phyloP scores from a whole-genome alignment of 2,329 filamentous ascomycete species.

The Stagonosporopsis cucurbitacearum region DNA sequence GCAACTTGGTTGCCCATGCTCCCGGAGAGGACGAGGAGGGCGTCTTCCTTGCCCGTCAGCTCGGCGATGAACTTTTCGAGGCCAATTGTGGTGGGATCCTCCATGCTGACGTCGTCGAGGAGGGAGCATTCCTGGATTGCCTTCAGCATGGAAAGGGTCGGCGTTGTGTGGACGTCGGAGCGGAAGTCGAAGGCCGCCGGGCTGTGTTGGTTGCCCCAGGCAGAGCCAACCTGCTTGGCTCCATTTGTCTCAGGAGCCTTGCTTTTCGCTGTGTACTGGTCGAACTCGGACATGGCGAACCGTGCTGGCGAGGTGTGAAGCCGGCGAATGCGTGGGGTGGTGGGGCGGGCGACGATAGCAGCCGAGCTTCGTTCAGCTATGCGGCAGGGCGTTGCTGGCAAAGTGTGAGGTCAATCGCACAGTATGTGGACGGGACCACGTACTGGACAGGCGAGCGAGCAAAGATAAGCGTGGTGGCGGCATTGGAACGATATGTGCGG shows the following conservation, averaged over 20 bases:
- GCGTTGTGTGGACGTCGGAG: slow-evolving; percentile 52
- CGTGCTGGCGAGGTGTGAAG: slow-evolving; percentile 26
- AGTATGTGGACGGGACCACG: slow-evolving; percentile 33
- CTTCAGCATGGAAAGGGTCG: slow-evolving; percentile 72
- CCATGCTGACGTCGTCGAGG: slow-evolving; percentile 81
- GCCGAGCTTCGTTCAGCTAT: slow-evolving; percentile 12
- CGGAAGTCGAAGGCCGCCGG: slow-evolving; percentile 64
- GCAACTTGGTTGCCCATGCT: slow-evolving; percentile 95
- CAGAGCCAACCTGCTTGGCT: slow-evolving; percentile 28
- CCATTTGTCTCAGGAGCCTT: slow-evolving; percentile 25
- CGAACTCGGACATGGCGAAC: slow-evolving; percentile 41
- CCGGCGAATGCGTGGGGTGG: slow-evolving; percentile 14
- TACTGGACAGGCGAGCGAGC: slow-evolving; percentile 36
- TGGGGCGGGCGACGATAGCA: slow-evolving; percentile 15
- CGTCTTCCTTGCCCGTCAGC: slow-evolving; percentile 76
- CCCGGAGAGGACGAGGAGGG: slow-evolving; percentile 82
- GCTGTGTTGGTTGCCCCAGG: slow-evolving; percentile 53
- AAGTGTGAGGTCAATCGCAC: slow-evolving; percentile 37
- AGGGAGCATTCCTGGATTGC: slow-evolving; percentile 78
- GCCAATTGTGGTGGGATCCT: slow-evolving; percentile 78
- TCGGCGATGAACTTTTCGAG: slow-evolving; percentile 77
- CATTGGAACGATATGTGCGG: slow-evolving; percentile 26
- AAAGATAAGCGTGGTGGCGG: slow-evolving; percentile 28
- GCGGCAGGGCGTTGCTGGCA: slow-evolving; percentile 24
- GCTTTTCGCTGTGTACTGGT: slow-evolving; percentile 40